Evolutionary conservation across 1,139 yeast genomes (phyloP), one percentile per base, ranked within the genome.

Genomic region (Scheffersomyces parashehatae): DNA sequence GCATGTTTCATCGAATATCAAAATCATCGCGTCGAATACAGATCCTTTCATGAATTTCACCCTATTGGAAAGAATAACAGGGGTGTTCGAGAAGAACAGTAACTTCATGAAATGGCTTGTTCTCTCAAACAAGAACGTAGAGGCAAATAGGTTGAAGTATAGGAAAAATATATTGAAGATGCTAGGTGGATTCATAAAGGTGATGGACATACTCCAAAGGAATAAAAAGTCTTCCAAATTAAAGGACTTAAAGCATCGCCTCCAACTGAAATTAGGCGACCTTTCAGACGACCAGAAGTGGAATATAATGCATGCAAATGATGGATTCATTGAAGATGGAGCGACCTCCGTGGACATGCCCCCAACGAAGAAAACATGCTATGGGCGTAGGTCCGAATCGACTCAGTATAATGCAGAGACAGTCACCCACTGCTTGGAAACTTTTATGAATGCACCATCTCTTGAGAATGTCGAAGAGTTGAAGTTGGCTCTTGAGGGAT

Each of bases 91-190:
- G 37, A 49, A 56, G 3, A 36, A 47, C 1, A 52, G 63, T 30
- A 55, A 56, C 41, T 56, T 68, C 36, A 44, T 48, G 20, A 47
- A 44, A 32, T 70, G 75, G 75, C 40, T 64, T 26, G 15, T 42
- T 13, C 31, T 33, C 16, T 46, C 65, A 34, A 39, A 43, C 7
- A 42, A 35, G 31, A 15, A 37, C 12, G 41, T 39, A 4, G 37
- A 48, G 3, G 50, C 48, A 9, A 51, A 51, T 28, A 12, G 24
- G 7, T 15, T 30, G 11, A 49, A 52, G 37, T 54, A 51, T 36
- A 45, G 44, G 31, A 41, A 55, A 13, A 63, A 63, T 44, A 39
- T 47, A 12, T 43, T 53, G 9, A 64, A 67, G 43, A 53, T 68
- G 42, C 29, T 65, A 3, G 51, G 46, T 15, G 73, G 72, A 1